These are phyloP conservation scores for Talaromyces wortmannii DNA, from an alignment of 495 filamentous ascomycete genomes.

Conservation along the genomic window DNA sequence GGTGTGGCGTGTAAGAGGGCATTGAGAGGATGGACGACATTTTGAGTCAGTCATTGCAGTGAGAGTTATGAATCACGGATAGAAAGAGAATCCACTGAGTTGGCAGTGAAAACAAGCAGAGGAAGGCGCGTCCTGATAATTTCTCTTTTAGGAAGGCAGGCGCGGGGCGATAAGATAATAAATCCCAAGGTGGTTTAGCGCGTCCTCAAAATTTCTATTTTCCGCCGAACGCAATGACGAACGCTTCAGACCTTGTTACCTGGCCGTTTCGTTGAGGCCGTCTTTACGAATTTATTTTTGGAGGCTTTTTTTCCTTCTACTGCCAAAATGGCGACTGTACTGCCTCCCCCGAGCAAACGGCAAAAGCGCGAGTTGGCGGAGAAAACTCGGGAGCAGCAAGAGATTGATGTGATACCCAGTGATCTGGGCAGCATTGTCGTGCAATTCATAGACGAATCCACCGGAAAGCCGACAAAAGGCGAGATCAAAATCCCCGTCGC, in stretches of 20 bases:
- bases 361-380: conserved; percentile 72
- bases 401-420: conserved; percentile 62
- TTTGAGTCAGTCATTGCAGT: neutral
- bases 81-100: no score
- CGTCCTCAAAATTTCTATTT: conserved; percentile 5
- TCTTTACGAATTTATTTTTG: no score
- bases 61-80: no score
- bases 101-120: neutral
- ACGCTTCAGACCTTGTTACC: neutral
- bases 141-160: conserved; percentile 4
- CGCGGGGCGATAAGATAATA: conserved; percentile 2
- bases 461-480: conserved; percentile 56
- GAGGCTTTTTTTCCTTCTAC: no score
- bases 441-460: conserved; percentile 82
- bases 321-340: conserved; percentile 69
- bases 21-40: neutral
- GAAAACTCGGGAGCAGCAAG: conserved; percentile 66
- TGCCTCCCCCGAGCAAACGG: conserved; percentile 87
- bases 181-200: conserved; percentile 1
- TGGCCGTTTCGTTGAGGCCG: no score
- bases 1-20: neutral
- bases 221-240: neutral
- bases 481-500: conserved; percentile 76
- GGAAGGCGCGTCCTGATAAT: neutral
- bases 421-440: conserved; percentile 75